Evolutionary conservation across 805 yeast genomes (phyloP).

Genomic region (Candida insectorum): DNA sequence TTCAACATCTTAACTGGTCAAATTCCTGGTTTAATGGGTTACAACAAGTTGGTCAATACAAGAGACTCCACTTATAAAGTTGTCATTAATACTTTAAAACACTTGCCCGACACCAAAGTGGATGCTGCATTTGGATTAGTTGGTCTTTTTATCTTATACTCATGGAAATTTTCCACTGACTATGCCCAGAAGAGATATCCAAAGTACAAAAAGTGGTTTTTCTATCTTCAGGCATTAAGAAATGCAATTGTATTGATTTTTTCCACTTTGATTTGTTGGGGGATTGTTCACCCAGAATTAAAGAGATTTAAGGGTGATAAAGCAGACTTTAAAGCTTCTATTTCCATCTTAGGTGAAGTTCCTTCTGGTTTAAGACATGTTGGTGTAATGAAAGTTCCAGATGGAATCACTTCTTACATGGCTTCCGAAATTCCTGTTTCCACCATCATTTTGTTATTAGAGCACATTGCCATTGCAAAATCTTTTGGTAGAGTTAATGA

Average conservation of each 20-base stretch:
- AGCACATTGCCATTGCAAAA: conserved; percentile 90
- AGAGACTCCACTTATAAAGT: conserved; percentile 68
- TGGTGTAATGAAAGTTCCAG: conserved; percentile 67
- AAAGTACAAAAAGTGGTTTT: conserved; percentile 51
- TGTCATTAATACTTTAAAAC: conserved; percentile 66
- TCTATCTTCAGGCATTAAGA: conserved; percentile 74
- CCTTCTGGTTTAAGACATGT: conserved; percentile 80
- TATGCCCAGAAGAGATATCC: conserved; percentile 63
- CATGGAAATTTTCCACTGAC: conserved; percentile 65
- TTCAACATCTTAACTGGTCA: conserved; percentile 80
- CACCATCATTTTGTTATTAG: conserved; percentile 74
- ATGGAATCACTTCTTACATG: conserved; percentile 53
- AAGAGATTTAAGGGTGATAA: conserved; percentile 26
- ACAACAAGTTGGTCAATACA: conserved; percentile 60
- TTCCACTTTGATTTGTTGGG: conserved; percentile 81
- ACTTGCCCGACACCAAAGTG: conserved; percentile 61
- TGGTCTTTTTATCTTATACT: conserved; percentile 65
- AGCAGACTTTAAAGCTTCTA: conserved; percentile 39
- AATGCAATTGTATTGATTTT: conserved; percentile 78
- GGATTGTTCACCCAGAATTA: conserved; percentile 52
- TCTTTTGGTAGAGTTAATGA: conserved; percentile 92
- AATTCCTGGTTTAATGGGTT: conserved; percentile 84
- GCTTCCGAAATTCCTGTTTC: conserved; percentile 86
- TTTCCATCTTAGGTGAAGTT: conserved; percentile 68
- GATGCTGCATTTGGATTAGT: conserved; percentile 91